Evolutionary conservation across 345 rosid species (phyloP).

Genomic region (Geranium brycei): DNA sequence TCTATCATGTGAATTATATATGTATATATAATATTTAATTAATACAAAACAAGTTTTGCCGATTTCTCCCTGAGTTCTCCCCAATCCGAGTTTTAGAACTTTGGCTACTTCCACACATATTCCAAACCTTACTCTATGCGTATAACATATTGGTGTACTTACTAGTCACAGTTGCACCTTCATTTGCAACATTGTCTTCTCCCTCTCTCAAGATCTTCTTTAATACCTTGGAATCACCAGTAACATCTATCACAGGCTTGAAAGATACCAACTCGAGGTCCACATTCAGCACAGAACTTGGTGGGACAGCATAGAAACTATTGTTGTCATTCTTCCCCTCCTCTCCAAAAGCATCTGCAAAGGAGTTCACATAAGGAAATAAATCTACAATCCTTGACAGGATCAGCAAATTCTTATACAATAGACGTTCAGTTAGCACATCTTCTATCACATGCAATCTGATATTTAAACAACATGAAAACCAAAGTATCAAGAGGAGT

Average conservation of each 20-base stretch:
- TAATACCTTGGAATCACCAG: conserved; percentile 39
- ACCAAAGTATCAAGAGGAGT: conserved; percentile 6
- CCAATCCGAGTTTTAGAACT: too few relatives aligned
- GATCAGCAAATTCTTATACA: background rate
- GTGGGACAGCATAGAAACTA: conserved; percentile 20
- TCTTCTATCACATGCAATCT: background rate
- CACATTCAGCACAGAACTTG: conserved; percentile 28
- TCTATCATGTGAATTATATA: too few relatives aligned
- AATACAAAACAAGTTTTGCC: too few relatives aligned
- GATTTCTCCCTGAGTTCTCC: too few relatives aligned
- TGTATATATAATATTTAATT: too few relatives aligned
- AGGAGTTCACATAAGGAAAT: background rate
- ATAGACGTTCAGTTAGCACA: background rate
- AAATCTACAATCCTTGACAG: background rate
- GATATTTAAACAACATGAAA: background rate
- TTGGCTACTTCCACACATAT: background rate
- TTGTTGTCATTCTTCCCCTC: conserved; percentile 18
- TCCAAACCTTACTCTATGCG: background rate
- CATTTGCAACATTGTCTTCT: conserved; percentile 35
- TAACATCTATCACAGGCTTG: conserved; percentile 43
- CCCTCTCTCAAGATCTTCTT: conserved; percentile 54
- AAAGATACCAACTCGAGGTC: conserved; percentile 42
- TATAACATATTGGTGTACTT: conserved; percentile 12
- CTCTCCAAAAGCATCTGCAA: conserved; percentile 43
- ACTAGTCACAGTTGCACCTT: conserved; percentile 47